Conservation (phyloP, 1,139 yeast species). For the Arxiozyma telluris region DNA sequence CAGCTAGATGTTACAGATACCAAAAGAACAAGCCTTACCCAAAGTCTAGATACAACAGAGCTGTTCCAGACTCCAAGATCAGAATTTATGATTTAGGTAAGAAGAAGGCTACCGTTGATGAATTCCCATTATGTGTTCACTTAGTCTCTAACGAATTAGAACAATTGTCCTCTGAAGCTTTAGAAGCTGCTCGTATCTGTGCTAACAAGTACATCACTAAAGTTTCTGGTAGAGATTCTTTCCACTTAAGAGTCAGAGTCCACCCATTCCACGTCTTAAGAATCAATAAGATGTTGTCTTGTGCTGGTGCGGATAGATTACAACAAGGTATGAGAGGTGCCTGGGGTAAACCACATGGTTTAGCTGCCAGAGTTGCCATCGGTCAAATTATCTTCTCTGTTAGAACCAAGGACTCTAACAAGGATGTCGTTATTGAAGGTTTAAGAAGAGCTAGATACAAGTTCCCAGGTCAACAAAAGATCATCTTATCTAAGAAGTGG, state of each 20-base stretch:
- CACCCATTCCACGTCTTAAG: constrained; percentile 99
- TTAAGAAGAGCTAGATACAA: constrained; percentile 99
- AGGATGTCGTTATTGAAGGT: constrained; percentile 96
- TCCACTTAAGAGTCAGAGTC: constrained; percentile 99
- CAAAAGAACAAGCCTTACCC: constrained; percentile 99
- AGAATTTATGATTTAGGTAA: constrained; percentile 99
- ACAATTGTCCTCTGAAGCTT: constrained; percentile 98
- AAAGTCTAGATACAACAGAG: constrained; percentile 99
- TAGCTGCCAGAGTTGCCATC: constrained; percentile 98
- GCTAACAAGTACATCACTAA: constrained; percentile 99
- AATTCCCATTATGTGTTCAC: constrained; percentile 99
- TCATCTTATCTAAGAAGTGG: constrained; percentile 99
- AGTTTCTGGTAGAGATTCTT: constrained; percentile 96
- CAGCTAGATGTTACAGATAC: constrained; percentile 99
- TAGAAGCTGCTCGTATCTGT: constrained; percentile 99
- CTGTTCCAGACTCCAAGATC: constrained; percentile 99
- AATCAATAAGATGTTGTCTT: constrained; percentile 99
- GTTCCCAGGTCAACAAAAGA: constrained; percentile 99
- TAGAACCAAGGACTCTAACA: constrained; percentile 97
- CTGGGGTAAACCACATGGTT: constrained; percentile 99
- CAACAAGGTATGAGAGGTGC: constrained; percentile 99
- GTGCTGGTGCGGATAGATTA: constrained; percentile 99
- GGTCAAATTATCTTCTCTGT: constrained; percentile 98
- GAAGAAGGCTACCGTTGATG: constrained; percentile 99
- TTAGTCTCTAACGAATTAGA: constrained; percentile 98